These are phyloP conservation scores for Polychaeton citri DNA, from an alignment of 2,329 filamentous ascomycete genomes.

Conservation along the genomic window DNA sequence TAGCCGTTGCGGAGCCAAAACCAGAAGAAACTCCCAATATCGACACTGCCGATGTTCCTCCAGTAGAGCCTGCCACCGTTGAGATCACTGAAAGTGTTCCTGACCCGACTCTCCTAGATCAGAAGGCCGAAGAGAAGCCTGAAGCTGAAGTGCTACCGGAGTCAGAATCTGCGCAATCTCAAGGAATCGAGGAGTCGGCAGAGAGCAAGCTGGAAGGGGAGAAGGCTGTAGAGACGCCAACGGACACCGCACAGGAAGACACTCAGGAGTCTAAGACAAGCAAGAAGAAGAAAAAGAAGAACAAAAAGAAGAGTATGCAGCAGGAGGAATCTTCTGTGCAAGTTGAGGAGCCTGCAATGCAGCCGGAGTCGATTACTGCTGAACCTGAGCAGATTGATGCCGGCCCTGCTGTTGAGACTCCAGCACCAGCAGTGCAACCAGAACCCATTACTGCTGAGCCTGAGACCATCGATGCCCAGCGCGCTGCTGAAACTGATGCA, in stretches of 20 bases:
- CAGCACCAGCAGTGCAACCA: too few relatives aligned
- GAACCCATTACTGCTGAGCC: neutral
- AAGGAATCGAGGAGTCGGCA: too few relatives aligned
- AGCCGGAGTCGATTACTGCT: neutral
- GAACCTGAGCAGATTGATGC: neutral
- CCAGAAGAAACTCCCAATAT: neutral
- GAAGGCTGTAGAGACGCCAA: too few relatives aligned
- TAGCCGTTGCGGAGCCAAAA: neutral
- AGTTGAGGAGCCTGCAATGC: neutral
- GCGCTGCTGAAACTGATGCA: too few relatives aligned
- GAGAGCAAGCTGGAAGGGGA: too few relatives aligned
- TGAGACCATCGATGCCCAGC: neutral
- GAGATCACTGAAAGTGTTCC: neutral
- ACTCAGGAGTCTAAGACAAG: neutral
- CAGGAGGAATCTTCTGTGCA: slow-evolving; percentile 1
- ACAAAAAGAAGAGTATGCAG: slow-evolving; percentile 1
- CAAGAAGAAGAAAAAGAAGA: neutral
- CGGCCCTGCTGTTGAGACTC: neutral
- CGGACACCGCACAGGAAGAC: too few relatives aligned
- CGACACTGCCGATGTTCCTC: neutral
- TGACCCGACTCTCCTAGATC: slow-evolving; percentile 1
- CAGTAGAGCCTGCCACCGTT: too few relatives aligned
- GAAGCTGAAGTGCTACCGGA: neutral
- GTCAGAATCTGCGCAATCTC: neutral
- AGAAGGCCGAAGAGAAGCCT: slow-evolving; percentile 6